Conservation (phyloP, 1,284 basidiomycete species). For the Cryptococcus sp. region DNA sequence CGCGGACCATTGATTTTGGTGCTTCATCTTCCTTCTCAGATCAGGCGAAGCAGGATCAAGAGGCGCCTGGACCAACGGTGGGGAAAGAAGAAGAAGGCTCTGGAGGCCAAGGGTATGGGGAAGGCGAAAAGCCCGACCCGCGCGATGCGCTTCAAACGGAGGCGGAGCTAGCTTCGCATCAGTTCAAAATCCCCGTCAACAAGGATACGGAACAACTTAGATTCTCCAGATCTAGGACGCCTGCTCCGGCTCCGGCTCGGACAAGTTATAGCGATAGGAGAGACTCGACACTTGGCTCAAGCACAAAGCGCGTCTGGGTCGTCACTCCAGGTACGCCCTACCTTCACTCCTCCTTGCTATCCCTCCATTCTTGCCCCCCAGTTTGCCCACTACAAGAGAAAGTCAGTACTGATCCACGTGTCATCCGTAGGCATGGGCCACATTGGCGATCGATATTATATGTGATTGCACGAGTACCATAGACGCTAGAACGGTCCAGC, state of each 20-base stretch:
- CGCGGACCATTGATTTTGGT: slow-evolving; percentile 17
- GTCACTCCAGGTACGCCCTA: slow-evolving; percentile 40
- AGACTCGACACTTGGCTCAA: neutral
- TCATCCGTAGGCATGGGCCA: slow-evolving; percentile 42
- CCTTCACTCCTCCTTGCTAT: neutral
- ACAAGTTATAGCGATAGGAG: neutral
- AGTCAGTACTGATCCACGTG: neutral
- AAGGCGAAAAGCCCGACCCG: slow-evolving; percentile 40
- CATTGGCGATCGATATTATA: slow-evolving; percentile 47
- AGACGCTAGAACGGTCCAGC: neutral
- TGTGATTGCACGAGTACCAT: slow-evolving; percentile 4
- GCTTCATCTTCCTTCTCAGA: too few species aligned
- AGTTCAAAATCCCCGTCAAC: slow-evolving; percentile 22
- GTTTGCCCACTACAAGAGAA: too few species aligned
- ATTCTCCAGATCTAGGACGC: slow-evolving; percentile 19
- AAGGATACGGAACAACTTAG: slow-evolving; percentile 25
- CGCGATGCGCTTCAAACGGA: slow-evolving; percentile 17
- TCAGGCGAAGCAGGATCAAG: too few species aligned
- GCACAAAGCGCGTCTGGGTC: slow-evolving; percentile 50
- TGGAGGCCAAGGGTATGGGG: slow-evolving; percentile 41
- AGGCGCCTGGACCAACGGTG: too few species aligned
- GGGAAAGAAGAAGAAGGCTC: slow-evolving; percentile 17
- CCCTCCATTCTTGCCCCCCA: neutral
- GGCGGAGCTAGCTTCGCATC: slow-evolving; percentile 11
- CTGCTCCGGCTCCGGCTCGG: neutral